Conservation (phyloP, 2,329 filamentous ascomycete genomes). For the Graphilbum fragrans region DNA sequence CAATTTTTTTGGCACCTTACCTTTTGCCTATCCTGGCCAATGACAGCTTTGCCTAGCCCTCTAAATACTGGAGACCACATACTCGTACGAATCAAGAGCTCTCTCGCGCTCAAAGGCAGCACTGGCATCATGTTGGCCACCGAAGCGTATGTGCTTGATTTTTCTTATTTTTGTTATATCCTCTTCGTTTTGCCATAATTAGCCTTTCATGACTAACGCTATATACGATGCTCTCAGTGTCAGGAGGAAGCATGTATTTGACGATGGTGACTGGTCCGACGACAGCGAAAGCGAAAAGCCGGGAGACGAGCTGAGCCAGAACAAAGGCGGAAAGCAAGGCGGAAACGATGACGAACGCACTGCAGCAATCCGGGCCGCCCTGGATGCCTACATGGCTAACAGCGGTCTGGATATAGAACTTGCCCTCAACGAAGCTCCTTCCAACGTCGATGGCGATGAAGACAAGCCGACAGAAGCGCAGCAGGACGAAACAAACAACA, state of each 20-base stretch:
- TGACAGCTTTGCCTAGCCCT: too few relatives aligned
- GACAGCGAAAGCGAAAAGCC: not conserved
- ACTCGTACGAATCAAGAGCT: too few relatives aligned
- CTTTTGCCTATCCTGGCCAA: too few relatives aligned
- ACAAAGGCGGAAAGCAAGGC: not conserved
- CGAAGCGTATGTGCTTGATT: not conserved
- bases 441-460: not conserved
- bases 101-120: too few relatives aligned
- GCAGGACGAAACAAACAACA: not conserved
- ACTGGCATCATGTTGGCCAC: too few relatives aligned
- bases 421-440: not conserved
- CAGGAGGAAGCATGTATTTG: not conserved
- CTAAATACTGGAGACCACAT: too few relatives aligned
- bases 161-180: not conserved
- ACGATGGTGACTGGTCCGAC: not conserved
- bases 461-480: not conserved
- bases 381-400: constrained; percentile 9
- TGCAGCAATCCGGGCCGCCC: constrained; percentile 3
- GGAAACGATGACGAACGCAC: not conserved
- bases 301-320: too few relatives aligned
- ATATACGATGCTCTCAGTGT: too few relatives aligned
- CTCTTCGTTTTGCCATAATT: too few relatives aligned
- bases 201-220: too few relatives aligned
- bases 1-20: too few relatives aligned
- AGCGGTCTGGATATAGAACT: not conserved